Base-by-base conservation (phyloP, 345 rosid species). In the Luvunga scandens region DNA sequence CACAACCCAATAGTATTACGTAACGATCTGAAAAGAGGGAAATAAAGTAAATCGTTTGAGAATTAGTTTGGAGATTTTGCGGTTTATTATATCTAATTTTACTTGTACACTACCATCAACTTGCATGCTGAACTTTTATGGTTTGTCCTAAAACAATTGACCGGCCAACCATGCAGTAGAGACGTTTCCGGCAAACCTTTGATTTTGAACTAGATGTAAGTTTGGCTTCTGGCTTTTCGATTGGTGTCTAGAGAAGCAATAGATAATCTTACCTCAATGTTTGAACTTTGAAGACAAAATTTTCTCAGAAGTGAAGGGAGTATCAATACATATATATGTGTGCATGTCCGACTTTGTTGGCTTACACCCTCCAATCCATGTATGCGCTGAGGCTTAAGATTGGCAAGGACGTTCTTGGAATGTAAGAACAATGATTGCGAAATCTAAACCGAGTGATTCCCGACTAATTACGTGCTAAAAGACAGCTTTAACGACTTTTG, bases 101-200 rank as follows among this genome's bases (percentile, higher is more conserved):
- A n/a, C 19, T 34, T 50, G 5, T 61, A 21, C 53, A 27, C 9
- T 55, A 36, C 22, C 50, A 21, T 66, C 71, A 10, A 33, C 60
- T 73, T 62, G 69, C 33, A n/a, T 22, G 63, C 78, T 50, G 65
- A 36, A 50, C 38, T 7, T 30, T 71, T 50, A 21, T 21, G 74
- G 38, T 57, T n/a, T 72, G 14, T 33, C 66, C 45, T 33, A 24
- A 50, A 75, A 13, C 16, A 75, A 65, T 48, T 75, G 63, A 75
- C 64, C 24, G n/a, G 9, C 38, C 56, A 70, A 12, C 38, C 56
- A 64, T 19, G 34, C 24, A 0, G 18, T 53, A 21, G 31, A 42
- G 10, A 27, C 42, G 57, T 62, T 59, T 25, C 39, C 38, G 6
- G 50, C 5, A 13, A 13, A 45, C 28, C 66, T 64, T 34, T 34